Evolutionary conservation across 805 yeast species (phyloP), one percentile per base, ranked within the genome.

Genomic region (Wickerhamiella galacta): DNA sequence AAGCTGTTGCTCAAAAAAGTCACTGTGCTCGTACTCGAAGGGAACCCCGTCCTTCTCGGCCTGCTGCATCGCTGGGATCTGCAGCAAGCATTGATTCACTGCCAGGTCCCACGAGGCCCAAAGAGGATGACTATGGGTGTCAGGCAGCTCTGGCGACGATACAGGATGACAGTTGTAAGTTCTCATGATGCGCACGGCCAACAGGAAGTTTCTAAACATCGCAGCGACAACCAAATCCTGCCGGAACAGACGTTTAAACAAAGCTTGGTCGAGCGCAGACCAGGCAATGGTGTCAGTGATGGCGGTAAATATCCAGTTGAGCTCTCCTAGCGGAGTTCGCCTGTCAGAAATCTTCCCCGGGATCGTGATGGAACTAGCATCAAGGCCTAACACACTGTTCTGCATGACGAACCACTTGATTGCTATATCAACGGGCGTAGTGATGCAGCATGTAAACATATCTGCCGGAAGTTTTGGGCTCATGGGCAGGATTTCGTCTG

Each of bases 81-180:
- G 66, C 2, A 80, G 70, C 28, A 90, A 59, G 3, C 92, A 92
- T 49, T 90, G 95, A 51, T 90, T 96, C 25, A 90, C 75, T 0
- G 98, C 95, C 40, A 90, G 61, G 49, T 90, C 96, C 96, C 98
- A 90, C 0, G 95, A 75, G 38, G 82, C 90, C 98, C 98, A 90
- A 80, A 90, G 75, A 4, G 92, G 72, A 50, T 90, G 95, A 39
- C 70, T 68, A 30, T 79, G 72, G 10, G 72, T 60, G 34, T 82
- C 90, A 0, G 98, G 96, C 24, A 90, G 58, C 7, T 79, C 82
- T 1, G 98, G 98, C 41, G 82, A 92, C 12, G 94, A 81, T 2
- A 85, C 72, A 1, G 98, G 96, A 49, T 83, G 92, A 51, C 95
- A 85, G 38, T 85, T 83, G 43, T 78, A 74, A 45, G 77, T 74